phyloP scores from a whole-genome alignment of 257 asterid genomes.

The Scutellaria barbata region DNA sequence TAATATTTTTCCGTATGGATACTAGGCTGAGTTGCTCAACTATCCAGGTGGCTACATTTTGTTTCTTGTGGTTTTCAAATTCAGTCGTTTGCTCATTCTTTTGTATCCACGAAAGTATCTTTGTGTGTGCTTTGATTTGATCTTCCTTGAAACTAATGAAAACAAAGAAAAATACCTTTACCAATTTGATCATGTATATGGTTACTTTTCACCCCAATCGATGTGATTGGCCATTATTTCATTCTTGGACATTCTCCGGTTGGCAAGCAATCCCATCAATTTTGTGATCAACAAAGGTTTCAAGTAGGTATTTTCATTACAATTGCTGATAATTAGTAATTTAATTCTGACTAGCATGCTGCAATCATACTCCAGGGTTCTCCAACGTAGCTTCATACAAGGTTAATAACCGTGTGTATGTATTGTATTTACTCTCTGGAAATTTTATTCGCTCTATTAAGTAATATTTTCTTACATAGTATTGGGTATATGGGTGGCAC shows the following conservation, averaged over 20 bases:
- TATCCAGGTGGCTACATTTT: constrained; percentile 64
- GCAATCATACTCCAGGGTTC: constrained; percentile 57
- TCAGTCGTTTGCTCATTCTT: constrained; percentile 50
- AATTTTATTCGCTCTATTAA: constrained; percentile 51
- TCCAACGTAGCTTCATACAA: constrained; percentile 52
- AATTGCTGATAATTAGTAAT: constrained; percentile 59
- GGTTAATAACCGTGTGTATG: constrained; percentile 63
- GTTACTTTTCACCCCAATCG: constrained; percentile 56
- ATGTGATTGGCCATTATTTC: constrained; percentile 55
- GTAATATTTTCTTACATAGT: constrained; percentile 53
- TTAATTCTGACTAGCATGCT: constrained; percentile 57
- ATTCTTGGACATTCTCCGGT: constrained; percentile 70
- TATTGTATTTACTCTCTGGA: constrained; percentile 58
- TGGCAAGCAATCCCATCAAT: constrained; percentile 80
- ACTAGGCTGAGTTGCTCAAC: constrained; percentile 56
- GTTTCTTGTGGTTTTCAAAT: constrained; percentile 46
- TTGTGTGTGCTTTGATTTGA: constrained; percentile 34
- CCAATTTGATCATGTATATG: constrained; percentile 46
- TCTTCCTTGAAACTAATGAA: constrained; percentile 34
- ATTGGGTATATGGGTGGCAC: constrained; percentile 51
- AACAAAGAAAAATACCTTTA: constrained; percentile 47
- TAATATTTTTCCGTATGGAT: constrained; percentile 49
- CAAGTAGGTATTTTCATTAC: constrained; percentile 82
- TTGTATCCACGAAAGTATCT: constrained; percentile 36
- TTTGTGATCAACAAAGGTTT: constrained; percentile 81